Base-by-base conservation (phyloP, 495 filamentous ascomycete genomes). In the Penicillium crystallinum region DNA sequence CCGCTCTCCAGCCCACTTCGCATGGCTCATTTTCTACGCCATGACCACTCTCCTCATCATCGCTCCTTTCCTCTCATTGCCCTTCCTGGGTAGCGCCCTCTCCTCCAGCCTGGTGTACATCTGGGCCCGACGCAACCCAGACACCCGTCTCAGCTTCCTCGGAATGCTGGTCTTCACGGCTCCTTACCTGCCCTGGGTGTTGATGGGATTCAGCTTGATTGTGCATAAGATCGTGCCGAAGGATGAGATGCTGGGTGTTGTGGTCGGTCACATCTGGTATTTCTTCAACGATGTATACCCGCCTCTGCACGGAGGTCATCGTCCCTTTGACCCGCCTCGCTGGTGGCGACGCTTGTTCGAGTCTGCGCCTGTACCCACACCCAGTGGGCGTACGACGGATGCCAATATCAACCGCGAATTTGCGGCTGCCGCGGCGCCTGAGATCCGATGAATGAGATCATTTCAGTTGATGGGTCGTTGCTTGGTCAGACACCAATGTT, bases 281-380 rank as follows among this genome's bases (percentile, higher is more conserved):
- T 98, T 95, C 74, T 97, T 97, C 73, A 87, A 83, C 43, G 93
- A 98, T 62, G 90, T 98, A 14, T 98, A 96, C 66, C 93, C 93
- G 6, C 85, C 89, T 23, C 78, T 97, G 40, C 87, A 96, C 67
- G 82, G 84, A 55, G 91, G 90, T 23, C 85, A 86, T 38, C 79
- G 88, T 39, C 93, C 93, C 6, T 74, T 98, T 42, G 95, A 97
- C 64, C 91, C 95, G 38, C 93, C 93, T 1, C 72, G 73, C 64
- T 96, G 89, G 85, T 98, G 95, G 95, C 78, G 88, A 19, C 79
- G 91, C 11, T 58, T 98, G 19, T 97, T 96, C 68, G 91, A 86
- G 43, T 58, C 72, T 6, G 61, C 59, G 33, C 65, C 61, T 21
- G 64, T 57, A 7, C 25, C 53, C n/a, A 53, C 58, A 7, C 25